These are phyloP conservation scores for Alternaria arborescens DNA, from an alignment of 2,329 filamentous ascomycete species.

Conservation along the genomic window DNA sequence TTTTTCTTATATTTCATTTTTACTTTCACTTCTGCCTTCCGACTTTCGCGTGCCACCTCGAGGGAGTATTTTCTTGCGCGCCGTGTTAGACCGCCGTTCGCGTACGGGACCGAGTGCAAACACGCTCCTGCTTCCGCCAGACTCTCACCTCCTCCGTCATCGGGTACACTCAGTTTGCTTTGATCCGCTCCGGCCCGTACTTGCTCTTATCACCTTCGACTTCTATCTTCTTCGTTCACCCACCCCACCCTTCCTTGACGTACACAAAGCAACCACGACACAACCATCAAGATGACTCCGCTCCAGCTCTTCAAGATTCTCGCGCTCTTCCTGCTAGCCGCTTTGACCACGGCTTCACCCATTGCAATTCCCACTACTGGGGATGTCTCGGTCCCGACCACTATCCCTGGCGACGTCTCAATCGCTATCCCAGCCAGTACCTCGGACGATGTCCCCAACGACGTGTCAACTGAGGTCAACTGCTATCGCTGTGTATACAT, in stretches of 20 bases:
- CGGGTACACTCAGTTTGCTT: not conserved
- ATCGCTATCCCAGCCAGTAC: not conserved
- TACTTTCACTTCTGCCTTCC: not conserved
- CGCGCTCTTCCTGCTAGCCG: not conserved
- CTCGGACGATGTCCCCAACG: not conserved
- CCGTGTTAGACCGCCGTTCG: not conserved
- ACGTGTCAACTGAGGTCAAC: not conserved
- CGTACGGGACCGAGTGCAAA: not conserved
- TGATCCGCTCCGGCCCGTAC: not conserved
- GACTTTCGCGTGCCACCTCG: not conserved
- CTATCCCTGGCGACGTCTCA: not conserved
- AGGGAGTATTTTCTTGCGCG: not conserved
- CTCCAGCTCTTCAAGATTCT: slow-evolving; percentile 3
- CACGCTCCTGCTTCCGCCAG: not conserved
- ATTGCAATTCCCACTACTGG: not conserved
- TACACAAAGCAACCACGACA: not conserved
- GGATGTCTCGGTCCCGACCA: not conserved
- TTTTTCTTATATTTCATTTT: not conserved
- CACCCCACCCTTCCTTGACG: not conserved
- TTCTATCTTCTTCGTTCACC: not conserved
- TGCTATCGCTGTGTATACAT: slow-evolving; percentile 2
- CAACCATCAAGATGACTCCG: not conserved
- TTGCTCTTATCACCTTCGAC: not conserved
- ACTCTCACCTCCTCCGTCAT: not conserved
- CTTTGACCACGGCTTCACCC: not conserved